phyloP scores from a whole-genome alignment of 2,329 filamentous ascomycete genomes.

The Aspergillus sergii region DNA sequence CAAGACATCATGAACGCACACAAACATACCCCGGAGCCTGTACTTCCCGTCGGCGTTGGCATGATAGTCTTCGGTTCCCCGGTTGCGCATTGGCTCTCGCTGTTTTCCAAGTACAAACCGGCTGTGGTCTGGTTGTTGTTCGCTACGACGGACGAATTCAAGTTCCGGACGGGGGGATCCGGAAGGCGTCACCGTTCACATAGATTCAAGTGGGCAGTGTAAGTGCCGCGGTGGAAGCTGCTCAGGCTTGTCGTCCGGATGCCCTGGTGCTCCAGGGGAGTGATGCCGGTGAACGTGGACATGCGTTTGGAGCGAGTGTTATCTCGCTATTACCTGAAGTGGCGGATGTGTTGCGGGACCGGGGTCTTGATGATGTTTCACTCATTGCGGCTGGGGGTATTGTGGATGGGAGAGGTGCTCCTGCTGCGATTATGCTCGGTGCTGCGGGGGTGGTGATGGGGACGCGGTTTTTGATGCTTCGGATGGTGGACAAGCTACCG shows the following conservation, averaged over 20 bases:
- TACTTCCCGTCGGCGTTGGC: not conserved
- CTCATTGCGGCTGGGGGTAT: conserved; percentile 54
- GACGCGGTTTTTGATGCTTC: conserved; percentile 54
- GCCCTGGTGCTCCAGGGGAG: conserved; percentile 20
- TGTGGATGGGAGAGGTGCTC: conserved; percentile 50
- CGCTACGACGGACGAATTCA: conserved; percentile 9
- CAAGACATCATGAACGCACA: not conserved
- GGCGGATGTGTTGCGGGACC: too few species aligned
- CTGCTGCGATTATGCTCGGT: conserved; percentile 52
- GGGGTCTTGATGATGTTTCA: too few species aligned
- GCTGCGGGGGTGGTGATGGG: conserved; percentile 60
- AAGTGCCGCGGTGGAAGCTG: conserved; percentile 13
- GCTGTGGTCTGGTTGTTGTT: conserved; percentile 21
- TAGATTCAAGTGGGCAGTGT: conserved; percentile 6
- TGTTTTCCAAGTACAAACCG: conserved; percentile 16
- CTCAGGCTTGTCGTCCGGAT: conserved; percentile 14
- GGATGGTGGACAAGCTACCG: conserved; percentile 46
- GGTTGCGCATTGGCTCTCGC: not conserved
- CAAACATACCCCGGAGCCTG: not conserved
- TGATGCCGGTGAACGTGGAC: conserved; percentile 21
- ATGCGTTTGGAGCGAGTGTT: conserved; percentile 12
- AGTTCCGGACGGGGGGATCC: conserved; percentile 14
- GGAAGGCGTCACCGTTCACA: not conserved
- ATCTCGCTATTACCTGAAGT: conserved; percentile 7
- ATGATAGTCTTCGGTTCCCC: not conserved